Conservation (phyloP, 169 alveolate genomes). For the Perkinsus chesapeaki region DNA sequence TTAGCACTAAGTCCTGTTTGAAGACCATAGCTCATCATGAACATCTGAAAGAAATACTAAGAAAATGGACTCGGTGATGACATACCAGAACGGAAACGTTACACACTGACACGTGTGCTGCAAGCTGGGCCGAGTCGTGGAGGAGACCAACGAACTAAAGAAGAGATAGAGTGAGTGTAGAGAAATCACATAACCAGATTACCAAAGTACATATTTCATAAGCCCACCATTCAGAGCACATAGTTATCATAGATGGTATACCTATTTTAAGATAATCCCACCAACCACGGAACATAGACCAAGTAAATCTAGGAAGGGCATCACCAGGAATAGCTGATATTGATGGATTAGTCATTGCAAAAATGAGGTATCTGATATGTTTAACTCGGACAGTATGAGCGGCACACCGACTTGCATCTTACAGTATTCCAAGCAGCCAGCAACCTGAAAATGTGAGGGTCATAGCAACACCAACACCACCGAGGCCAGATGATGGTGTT, state of each 20-base stretch:
- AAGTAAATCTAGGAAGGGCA: not conserved
- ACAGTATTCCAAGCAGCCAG: not conserved
- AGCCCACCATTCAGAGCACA: not conserved
- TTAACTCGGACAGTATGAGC: not conserved
- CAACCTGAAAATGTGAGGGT: not conserved
- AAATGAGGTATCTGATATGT: not conserved
- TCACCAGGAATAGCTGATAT: not conserved
- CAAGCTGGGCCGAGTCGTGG: not conserved
- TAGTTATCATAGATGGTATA: not conserved
- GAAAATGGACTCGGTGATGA: not conserved
- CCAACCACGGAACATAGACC: not conserved
- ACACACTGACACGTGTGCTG: not conserved
- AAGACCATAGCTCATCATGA: not conserved
- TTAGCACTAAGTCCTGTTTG: not conserved
- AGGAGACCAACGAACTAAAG: not conserved
- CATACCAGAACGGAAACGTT: not conserved
- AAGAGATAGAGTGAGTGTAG: not conserved
- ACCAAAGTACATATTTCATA: not conserved
- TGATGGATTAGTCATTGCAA: not conserved
- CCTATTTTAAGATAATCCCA: not conserved
- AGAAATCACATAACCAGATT: not conserved
- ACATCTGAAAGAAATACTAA: not conserved
- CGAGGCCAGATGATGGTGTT: not conserved
- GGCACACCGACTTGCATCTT: not conserved
- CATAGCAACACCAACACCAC: not conserved